phyloP scores from a whole-genome alignment of 2,329 filamentous ascomycete species.

The Immersiporthe knoxdaviesiana region DNA sequence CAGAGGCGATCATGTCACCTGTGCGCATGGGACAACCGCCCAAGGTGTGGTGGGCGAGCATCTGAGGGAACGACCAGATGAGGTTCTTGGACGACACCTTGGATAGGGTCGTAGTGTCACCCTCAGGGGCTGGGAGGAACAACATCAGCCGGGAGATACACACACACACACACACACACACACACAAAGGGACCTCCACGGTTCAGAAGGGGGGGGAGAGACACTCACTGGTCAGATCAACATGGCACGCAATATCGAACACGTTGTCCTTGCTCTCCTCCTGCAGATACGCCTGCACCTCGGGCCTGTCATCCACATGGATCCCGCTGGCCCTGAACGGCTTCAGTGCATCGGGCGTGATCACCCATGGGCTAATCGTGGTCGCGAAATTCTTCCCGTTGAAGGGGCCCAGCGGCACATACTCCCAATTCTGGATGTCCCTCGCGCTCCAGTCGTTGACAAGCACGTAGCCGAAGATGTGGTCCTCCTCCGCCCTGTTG shows the following conservation, averaged over 20 bases:
- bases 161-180: not conserved
- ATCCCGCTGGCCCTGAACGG: constrained; percentile 45
- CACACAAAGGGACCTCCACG: not conserved
- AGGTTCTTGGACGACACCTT: constrained; percentile 67
- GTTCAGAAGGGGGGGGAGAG: not conserved
- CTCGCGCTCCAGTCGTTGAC: constrained; percentile 88
- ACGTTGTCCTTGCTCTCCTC: constrained; percentile 62
- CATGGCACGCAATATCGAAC: constrained; percentile 71
- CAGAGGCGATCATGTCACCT: constrained; percentile 76
- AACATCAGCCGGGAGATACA: not conserved
- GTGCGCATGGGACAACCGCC: constrained; percentile 75
- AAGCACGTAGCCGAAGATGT: constrained; percentile 78
- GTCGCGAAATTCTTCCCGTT: constrained; percentile 84
- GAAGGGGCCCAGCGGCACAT: constrained; percentile 80
- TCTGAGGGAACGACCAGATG: constrained; percentile 82
- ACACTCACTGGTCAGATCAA: constrained; percentile 62
- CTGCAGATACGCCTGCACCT: constrained; percentile 52
- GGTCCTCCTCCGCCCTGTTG: constrained; percentile 62
- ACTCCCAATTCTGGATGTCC: constrained; percentile 85
- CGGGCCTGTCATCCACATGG: constrained; percentile 37
- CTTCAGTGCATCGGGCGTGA: constrained; percentile 75
- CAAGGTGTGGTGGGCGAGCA: constrained; percentile 78
- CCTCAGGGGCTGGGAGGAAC: constrained; percentile 40
- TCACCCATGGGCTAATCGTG: constrained; percentile 78
- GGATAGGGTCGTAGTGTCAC: constrained; percentile 60